phyloP scores from a whole-genome alignment of 331 rosid species.

The Erythrophleum ivorense region DNA sequence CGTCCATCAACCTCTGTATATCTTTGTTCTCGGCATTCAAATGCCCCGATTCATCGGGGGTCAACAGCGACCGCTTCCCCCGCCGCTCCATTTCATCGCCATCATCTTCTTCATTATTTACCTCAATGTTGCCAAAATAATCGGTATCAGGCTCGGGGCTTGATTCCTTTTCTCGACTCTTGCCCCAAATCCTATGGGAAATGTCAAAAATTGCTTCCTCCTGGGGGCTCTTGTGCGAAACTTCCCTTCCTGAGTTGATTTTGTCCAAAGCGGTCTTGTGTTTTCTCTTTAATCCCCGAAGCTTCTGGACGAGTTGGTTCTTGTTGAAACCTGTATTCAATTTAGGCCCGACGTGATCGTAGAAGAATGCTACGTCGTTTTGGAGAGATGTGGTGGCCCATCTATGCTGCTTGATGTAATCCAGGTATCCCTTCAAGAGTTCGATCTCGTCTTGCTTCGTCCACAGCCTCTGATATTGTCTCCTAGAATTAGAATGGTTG shows the following conservation, averaged over 20 bases:
- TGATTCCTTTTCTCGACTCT: constrained; percentile 44
- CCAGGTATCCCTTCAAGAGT: constrained; percentile 75
- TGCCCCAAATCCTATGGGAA: constrained; percentile 87
- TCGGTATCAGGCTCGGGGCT: constrained; percentile 41
- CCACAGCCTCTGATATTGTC: constrained; percentile 82
- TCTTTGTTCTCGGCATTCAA: constrained; percentile 10
- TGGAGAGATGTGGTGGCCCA: constrained; percentile 42
- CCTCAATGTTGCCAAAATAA: constrained; percentile 40
- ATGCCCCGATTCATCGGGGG: constrained; percentile 10
- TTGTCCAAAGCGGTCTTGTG: constrained; percentile 57
- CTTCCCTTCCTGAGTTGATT: constrained; percentile 57
- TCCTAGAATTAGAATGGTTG: constrained; percentile 29
- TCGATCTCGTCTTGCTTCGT: constrained; percentile 86
- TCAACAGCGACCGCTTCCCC: constrained; percentile 55
- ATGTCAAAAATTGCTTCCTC: constrained; percentile 80
- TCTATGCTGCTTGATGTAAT: constrained; percentile 51
- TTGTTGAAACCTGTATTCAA: constrained; percentile 64
- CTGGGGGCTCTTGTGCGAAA: constrained; percentile 64
- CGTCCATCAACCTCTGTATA: constrained; percentile 65
- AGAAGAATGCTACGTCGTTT: constrained; percentile 73
- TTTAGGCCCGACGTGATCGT: constrained; percentile 77
- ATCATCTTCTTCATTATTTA: constrained; percentile 45
- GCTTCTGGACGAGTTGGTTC: constrained; percentile 91
- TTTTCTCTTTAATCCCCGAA: constrained; percentile 77
- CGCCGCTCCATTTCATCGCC: constrained; percentile 35